Base-by-base conservation (phyloP, 1,284 basidiomycete species). In the Rhizopogon hawkerae region DNA sequence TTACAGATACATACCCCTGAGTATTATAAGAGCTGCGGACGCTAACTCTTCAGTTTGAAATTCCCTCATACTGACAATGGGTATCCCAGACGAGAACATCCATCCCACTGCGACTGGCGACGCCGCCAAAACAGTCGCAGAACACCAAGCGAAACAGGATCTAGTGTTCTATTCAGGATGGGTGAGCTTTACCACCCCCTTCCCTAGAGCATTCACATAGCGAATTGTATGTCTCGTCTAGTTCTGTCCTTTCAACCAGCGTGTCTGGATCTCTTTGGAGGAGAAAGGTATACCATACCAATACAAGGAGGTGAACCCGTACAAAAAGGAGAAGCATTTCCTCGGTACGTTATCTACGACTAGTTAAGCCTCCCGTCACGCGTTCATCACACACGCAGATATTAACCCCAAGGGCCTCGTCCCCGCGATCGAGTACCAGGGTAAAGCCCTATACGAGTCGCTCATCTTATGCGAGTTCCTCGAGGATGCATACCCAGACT, bases 371-470 rank as follows among this genome's bases (percentile, higher is more conserved):
- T 33, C 9, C 31, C 7, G 16, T n/a, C 46, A 21, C n/a, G 11
- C 6, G 6, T 26, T 26, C 14, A 35, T 45, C 43, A 43, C 35
- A 14, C 23, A 10, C n/a, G 23, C 51, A 73, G 79, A 73, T 16
- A 76, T 85, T 54, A 83, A 82, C 54, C 81, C 83, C 0, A 82
- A 81, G 59, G 83, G 83, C 3, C 75, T 85, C 31, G 83, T 86
- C 3, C 83, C 83, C 0, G 77, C 80, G 0, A 61, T 82, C 37
- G 77, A 77, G 50, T 77, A 76, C 62, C 67, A 76, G 45, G 77
- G 77, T 21, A 73, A 71, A 47, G 74, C 79, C 1, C 62, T 84
- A 9, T 79, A 82, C 63, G 81, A 83, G 56, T 81, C 78, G 3
- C 69, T 79, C 46, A 68, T 82, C 47, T 63, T 83, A 36, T 72